Evolutionary conservation across 1,284 basidiomycete genomes (phyloP).

Genomic region (Austroboletus olivaceoglutinosus): DNA sequence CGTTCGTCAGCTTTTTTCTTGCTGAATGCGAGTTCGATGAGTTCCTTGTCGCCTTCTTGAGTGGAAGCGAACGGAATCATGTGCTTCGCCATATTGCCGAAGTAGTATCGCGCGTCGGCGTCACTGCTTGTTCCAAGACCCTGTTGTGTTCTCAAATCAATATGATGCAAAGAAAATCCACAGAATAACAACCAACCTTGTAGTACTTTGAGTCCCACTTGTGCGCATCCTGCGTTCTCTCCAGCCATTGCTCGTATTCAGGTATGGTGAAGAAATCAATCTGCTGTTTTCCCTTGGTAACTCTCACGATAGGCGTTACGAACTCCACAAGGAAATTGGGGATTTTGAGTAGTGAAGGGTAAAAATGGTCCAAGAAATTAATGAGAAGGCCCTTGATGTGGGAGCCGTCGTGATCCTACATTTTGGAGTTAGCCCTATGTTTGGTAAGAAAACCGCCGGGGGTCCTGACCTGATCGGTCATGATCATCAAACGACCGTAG

Average conservation of each 20-base stretch:
- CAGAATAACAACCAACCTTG: constrained; percentile 61
- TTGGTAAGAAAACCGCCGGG: constrained; percentile 10
- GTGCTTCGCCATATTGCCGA: constrained; percentile 89
- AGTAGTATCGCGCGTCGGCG: constrained; percentile 90
- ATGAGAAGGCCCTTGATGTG: constrained; percentile 99
- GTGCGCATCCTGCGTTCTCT: constrained; percentile 73
- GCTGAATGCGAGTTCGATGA: constrained; percentile 98
- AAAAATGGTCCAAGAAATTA: constrained; percentile 98
- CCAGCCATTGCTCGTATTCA: constrained; percentile 94
- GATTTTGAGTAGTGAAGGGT: constrained; percentile 90
- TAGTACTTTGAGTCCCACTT: constrained; percentile 96
- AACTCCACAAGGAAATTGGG: constrained; percentile 97
- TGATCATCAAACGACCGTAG: constrained; percentile 98
- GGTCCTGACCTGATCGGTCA: constrained; percentile 90
- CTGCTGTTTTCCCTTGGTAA: constrained; percentile 79
- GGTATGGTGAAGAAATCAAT: constrained; percentile 97
- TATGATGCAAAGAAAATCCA: background rate
- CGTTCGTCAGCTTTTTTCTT: constrained; percentile 99
- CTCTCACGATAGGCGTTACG: constrained; percentile 97
- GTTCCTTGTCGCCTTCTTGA: constrained; percentile 78
- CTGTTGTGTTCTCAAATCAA: constrained; percentile 41
- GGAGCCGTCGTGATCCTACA: constrained; percentile 97
- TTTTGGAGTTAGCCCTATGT: constrained; percentile 9
- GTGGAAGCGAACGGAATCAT: constrained; percentile 89
- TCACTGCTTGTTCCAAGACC: constrained; percentile 95